phyloP scores from a whole-genome alignment of 163 green algal genomes.

The Prototheca stagnorum region DNA sequence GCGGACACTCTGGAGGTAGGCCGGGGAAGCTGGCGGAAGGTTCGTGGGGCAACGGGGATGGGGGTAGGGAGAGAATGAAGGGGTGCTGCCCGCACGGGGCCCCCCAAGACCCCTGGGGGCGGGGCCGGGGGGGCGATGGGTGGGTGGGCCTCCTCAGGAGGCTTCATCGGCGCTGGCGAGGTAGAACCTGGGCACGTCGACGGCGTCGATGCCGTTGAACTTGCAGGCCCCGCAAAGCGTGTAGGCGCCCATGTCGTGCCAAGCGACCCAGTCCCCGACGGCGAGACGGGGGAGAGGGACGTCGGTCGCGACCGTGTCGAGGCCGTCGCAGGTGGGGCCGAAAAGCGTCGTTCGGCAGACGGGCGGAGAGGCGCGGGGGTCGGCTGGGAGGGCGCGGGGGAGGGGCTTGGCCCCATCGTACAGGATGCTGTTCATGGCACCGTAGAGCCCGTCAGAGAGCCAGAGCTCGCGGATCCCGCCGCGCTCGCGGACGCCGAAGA shows the following conservation, averaged over 20 bases:
- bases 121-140: too few relatives aligned
- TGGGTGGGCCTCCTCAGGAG: too few relatives aligned
- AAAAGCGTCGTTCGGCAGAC: slow-evolving; percentile 64
- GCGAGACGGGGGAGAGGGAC: slow-evolving; percentile 56
- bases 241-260: slow-evolving; percentile 85
- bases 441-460: slow-evolving; percentile 63
- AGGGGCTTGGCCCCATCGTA: slow-evolving; percentile 44
- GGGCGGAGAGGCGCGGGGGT: not conserved
- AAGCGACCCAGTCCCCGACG: slow-evolving; percentile 85
- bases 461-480: slow-evolving; percentile 33
- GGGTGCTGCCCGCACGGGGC: too few relatives aligned
- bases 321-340: slow-evolving; percentile 89
- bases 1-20: too few relatives aligned
- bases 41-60: too few relatives aligned
- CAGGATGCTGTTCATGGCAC: slow-evolving; percentile 62
- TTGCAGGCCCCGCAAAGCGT: slow-evolving; percentile 75
- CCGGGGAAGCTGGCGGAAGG: too few relatives aligned
- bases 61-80: too few relatives aligned
- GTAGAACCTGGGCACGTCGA: slow-evolving; percentile 25
- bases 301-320: slow-evolving; percentile 51
- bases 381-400: not conserved
- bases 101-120: too few relatives aligned
- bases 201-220: slow-evolving; percentile 65
- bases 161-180: too few relatives aligned
- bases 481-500: slow-evolving; percentile 63